Percentiles rank a stretch among this genome's conserved stretches.
Evolutionary conservation across 352 stramenopile species (phyloP).

Genomic region (Halophytophthora polymorphica): DNA sequence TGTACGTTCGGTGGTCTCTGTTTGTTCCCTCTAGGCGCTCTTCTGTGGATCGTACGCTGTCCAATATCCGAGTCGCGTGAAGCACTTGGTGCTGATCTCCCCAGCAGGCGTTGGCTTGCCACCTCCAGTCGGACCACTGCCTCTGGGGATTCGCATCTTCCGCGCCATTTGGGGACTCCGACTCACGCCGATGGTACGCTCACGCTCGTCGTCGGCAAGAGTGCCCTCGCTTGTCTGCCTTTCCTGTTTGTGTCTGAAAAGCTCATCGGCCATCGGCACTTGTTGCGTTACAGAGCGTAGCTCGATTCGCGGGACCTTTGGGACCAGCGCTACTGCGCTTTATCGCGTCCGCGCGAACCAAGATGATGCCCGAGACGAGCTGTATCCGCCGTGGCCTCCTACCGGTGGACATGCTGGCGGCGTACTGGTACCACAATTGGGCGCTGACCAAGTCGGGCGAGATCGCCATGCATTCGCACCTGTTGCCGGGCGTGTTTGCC

Average conservation of each 20-base stretch:
- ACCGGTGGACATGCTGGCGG: conserved; percentile 30
- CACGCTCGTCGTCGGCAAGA: background rate
- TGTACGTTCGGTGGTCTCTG: background rate
- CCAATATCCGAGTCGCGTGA: conserved; percentile 35
- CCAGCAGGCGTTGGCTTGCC: conserved; percentile 51
- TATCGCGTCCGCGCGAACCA: conserved; percentile 41
- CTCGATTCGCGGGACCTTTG: conserved; percentile 50
- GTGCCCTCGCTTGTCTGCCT: background rate
- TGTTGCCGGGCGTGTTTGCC: conserved; percentile 52
- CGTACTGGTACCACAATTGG: conserved; percentile 84
- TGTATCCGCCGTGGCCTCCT: conserved; percentile 46
- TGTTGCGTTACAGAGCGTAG: conserved; percentile 28
- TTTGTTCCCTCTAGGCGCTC: conserved; percentile 40
- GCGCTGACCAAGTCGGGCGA: conserved; percentile 59
- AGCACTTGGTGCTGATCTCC: conserved; percentile 63
- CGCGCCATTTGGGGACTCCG: conserved; percentile 47
- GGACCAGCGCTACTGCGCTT: conserved; percentile 45
- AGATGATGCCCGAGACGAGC: conserved; percentile 60
- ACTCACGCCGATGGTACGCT: conserved; percentile 50
- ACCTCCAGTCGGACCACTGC: conserved; percentile 26
- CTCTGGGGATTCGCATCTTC: conserved; percentile 39
- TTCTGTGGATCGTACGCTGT: conserved; percentile 54
- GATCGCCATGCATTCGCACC: conserved; percentile 64
- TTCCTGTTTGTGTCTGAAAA: conserved; percentile 1
- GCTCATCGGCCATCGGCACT: background rate